Evolutionary conservation across 2,329 filamentous ascomycete genomes (phyloP).

Genomic region (Xylariaceae sp.): DNA sequence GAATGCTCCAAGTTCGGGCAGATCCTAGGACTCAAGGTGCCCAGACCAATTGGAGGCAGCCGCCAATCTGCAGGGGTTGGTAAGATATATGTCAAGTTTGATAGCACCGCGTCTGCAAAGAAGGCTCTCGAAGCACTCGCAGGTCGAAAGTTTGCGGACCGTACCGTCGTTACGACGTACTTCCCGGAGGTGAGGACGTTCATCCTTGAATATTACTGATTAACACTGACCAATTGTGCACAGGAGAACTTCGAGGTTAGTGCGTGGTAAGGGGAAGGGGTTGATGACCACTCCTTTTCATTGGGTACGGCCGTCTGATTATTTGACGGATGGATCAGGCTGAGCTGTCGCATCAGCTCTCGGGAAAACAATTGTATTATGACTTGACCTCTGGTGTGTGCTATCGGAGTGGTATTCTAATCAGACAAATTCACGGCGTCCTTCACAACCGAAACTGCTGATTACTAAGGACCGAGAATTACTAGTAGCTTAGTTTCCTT

Average conservation of each 20-base stretch:
- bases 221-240: conserved; percentile 36
- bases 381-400: background rate
- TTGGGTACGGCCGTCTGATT: conserved; percentile 12
- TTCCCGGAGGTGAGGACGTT: conserved; percentile 76
- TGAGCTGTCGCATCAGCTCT: conserved; percentile 8
- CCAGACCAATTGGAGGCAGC: conserved; percentile 79
- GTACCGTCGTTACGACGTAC: conserved; percentile 95
- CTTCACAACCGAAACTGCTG: conserved; percentile 1
- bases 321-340: conserved; percentile 9
- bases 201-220: background rate
- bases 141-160: conserved; percentile 92
- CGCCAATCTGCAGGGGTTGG: conserved; percentile 87
- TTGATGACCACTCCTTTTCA: conserved; percentile 2
- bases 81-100: conserved; percentile 97
- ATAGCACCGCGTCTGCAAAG: conserved; percentile 73
- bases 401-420: conserved; percentile 11
- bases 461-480: conserved; percentile 14
- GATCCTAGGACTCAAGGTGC: conserved; percentile 88
- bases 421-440: conserved; percentile 10
- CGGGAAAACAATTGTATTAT: conserved; percentile 22
- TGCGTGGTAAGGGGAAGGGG: conserved; percentile 67
- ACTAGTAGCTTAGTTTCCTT: conserved; percentile 9
- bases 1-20: conserved; percentile 91
- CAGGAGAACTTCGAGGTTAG: conserved; percentile 93
- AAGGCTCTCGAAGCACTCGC: conserved; percentile 89